Evolutionary conservation across 768 basidiomycete species (phyloP).

Genomic region (Coprinopsis marcescibilis): DNA sequence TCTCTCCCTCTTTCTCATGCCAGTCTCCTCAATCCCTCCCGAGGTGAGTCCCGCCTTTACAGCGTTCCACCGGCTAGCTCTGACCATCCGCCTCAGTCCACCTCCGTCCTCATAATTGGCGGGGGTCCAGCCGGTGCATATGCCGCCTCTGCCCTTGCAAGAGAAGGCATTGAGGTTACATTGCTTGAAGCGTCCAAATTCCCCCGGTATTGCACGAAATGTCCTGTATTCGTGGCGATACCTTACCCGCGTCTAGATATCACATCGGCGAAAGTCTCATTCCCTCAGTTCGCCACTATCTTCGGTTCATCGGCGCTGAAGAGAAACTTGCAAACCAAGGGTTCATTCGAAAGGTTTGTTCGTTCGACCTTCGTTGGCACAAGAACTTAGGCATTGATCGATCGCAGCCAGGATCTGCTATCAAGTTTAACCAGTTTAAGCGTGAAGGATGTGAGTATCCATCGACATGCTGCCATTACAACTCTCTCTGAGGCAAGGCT

Average conservation of each 20-base stretch:
- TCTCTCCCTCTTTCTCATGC: constrained; percentile 20
- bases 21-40: constrained; percentile 26
- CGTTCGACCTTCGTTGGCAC: neutral
- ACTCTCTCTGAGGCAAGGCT: constrained; percentile 2
- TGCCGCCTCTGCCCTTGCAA: constrained; percentile 48
- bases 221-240: neutral
- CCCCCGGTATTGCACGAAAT: constrained; percentile 31
- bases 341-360: constrained; percentile 43
- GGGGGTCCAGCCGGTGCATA: constrained; percentile 56
- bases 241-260: constrained; percentile 29
- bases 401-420: constrained; percentile 51
- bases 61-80: neutral
- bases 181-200: constrained; percentile 51
- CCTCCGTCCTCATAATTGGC: constrained; percentile 41
- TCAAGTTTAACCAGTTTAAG: constrained; percentile 60
- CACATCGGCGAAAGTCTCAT: constrained; percentile 58
- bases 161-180: constrained; percentile 51
- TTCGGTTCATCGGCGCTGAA: constrained; percentile 54
- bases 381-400: no score
- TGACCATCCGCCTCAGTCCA: constrained; percentile 25
- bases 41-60: constrained; percentile 17
- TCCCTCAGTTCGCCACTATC: constrained; percentile 53
- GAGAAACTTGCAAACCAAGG: constrained; percentile 43
- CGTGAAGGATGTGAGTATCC: constrained; percentile 52
- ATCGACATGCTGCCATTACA: constrained; percentile 4